Percentiles rank a stretch among this genome's conserved stretches.
phyloP scores from a whole-genome alignment of 73 alveolate genomes.

The Halteria grandinella region DNA sequence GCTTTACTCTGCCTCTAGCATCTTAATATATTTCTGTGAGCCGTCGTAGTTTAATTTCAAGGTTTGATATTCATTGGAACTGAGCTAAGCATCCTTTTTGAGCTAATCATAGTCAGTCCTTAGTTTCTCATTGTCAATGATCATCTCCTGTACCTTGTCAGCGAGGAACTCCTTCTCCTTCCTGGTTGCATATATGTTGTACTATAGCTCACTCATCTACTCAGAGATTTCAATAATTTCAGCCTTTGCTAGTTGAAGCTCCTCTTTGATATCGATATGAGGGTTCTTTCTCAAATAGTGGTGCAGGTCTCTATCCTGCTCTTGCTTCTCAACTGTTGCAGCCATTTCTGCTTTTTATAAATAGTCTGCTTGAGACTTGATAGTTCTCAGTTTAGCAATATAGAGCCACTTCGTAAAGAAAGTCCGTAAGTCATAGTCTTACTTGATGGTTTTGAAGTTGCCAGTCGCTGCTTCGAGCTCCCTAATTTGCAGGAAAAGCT shows the following conservation, averaged over 20 bases:
- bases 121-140: slow-evolving; percentile 15
- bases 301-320: slow-evolving; percentile 32
- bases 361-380: background rate
- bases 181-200: slow-evolving; percentile 8
- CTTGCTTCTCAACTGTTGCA: slow-evolving; percentile 5
- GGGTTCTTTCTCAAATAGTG: slow-evolving; percentile 10
- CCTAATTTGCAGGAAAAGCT: slow-evolving; percentile 52
- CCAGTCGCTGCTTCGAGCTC: slow-evolving; percentile 29
- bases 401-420: slow-evolving; percentile 52
- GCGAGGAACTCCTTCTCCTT: slow-evolving; percentile 29
- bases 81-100: background rate
- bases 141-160: slow-evolving; percentile 33
- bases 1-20: slow-evolving; percentile 39
- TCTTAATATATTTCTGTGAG: slow-evolving; percentile 24
- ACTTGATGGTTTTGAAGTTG: background rate
- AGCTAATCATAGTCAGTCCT: slow-evolving; percentile 10
- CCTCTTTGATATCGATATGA: slow-evolving; percentile 21
- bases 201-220: slow-evolving; percentile 9
- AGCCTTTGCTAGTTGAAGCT: slow-evolving; percentile 27
- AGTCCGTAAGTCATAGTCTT: slow-evolving; percentile 2
- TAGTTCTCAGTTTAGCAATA: slow-evolving; percentile 25
- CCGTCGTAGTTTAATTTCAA: slow-evolving; percentile 24
- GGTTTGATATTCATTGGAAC: slow-evolving; percentile 24
- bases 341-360: slow-evolving; percentile 13
- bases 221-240: slow-evolving; percentile 38